Evolutionary conservation across 352 stramenopile species (phyloP).

Genomic region (Pythium pyrilobum): DNA sequence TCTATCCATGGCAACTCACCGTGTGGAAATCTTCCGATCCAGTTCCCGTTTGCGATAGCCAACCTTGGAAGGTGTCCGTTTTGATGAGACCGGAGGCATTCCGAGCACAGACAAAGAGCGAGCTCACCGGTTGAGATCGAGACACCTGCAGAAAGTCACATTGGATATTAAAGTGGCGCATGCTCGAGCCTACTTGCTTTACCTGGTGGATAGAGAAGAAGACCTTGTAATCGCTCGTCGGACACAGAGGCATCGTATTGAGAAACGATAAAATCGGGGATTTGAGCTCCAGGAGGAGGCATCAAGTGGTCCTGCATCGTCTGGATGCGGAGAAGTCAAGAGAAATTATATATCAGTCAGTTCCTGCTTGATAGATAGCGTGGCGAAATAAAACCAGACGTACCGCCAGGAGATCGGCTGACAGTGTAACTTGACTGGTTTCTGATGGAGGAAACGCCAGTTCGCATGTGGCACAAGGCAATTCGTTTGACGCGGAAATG

Average conservation of each 20-base stretch:
- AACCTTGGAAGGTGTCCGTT: background rate
- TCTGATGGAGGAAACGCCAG: background rate
- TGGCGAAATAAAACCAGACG: background rate
- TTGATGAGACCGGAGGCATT: background rate
- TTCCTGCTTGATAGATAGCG: too few relatives aligned
- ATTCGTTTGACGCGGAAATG: background rate
- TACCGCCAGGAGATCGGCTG: background rate
- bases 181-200: background rate
- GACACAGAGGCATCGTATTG: background rate
- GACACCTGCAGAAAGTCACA: background rate
- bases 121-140: background rate
- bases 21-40: background rate
- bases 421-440: background rate
- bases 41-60: conserved; percentile 11
- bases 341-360: too few relatives aligned
- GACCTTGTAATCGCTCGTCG: background rate
- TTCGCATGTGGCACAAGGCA: background rate
- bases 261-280: background rate
- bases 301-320: background rate
- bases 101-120: background rate
- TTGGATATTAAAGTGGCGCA: background rate
- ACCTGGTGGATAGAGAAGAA: conserved; percentile 4
- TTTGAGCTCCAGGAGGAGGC: background rate
- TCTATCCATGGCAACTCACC: background rate
- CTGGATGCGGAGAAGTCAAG: background rate